Evolutionary conservation across 2,329 filamentous ascomycete genomes (phyloP), one percentile per base, ranked within the genome.

Genomic region (Metarhizium sp.): DNA sequence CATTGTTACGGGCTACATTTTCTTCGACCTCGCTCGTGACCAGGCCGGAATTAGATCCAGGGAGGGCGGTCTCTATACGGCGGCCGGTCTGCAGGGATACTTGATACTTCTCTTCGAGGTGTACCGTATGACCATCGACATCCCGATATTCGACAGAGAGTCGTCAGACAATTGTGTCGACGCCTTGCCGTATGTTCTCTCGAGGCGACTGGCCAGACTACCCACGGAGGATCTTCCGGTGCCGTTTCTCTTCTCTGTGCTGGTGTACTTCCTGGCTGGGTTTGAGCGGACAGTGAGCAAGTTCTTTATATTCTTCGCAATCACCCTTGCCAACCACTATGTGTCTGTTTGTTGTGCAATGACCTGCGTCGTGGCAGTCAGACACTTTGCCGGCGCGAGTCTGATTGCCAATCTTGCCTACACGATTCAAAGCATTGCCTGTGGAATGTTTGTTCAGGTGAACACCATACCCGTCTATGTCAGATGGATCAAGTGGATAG

Each of bases 191-290:
- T 92, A 87, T 59, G 75, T 92, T 1, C 64, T 90, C 1, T 90
- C 87, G 18, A 76, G 88, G 46, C 78, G 88, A 30, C 67, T 90
- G 5, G 86, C 88, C 0, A 78, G 86, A 6, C 70, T 90, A 25
- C 75, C 85, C 2, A 82, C 86, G 0, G 87, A 92, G 64, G 87
- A 91, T 63, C 64, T 91, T 0, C 85, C 86, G 0, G 86, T 90
- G 1, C 87, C 87, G 0, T 76, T 90, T 16, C 66, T 90, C 3
- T 91, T 86, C 63, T 84, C 84, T 6, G 70, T 84, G 2, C 85
- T 91, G 7, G 85, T 84, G 64, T 92, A 91, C 67, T 91, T 89
- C 66, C 90, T 91, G 85, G 81, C 83, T 6, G 87, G 86, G 0
- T 88, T 90, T 61, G 81, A 87, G 50, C 74, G 78, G 2, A 78